Conservation (phyloP, 495 filamentous ascomycete species). For the Aspergillus cristatus region DNA sequence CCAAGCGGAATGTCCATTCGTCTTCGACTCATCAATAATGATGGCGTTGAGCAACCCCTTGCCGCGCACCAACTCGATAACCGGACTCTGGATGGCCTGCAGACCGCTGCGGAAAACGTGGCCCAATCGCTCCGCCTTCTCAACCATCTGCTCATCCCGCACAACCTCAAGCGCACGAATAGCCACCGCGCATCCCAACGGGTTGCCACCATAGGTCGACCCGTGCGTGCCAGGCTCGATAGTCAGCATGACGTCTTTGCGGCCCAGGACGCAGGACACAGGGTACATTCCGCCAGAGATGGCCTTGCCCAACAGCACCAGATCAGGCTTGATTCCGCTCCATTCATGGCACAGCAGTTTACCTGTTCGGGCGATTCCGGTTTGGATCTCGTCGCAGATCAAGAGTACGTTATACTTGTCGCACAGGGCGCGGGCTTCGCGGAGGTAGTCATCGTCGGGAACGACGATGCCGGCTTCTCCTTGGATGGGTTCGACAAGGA, state of each 20-base stretch:
- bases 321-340: conserved; percentile 88
- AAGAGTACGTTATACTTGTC: conserved; percentile 88
- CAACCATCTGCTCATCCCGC: conserved; percentile 79
- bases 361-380: conserved; percentile 89
- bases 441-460: conserved; percentile 81
- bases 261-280: conserved; percentile 84
- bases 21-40: conserved; percentile 85
- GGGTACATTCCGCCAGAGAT: conserved; percentile 99
- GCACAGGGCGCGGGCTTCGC: conserved; percentile 74
- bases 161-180: conserved; percentile 94
- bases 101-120: conserved; percentile 77
- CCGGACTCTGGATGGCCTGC: conserved; percentile 56
- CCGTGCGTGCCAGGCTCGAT: conserved; percentile 95
- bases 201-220: conserved; percentile 95
- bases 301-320: conserved; percentile 92
- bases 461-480: conserved; percentile 97
- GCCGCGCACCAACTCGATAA: conserved; percentile 78
- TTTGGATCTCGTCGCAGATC: conserved; percentile 99
- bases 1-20: conserved; percentile 85
- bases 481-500: conserved; percentile 96
- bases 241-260: conserved; percentile 92
- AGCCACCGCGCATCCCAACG: conserved; percentile 90
- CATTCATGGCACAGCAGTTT: conserved; percentile 90
- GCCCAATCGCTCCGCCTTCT: conserved; percentile 71
- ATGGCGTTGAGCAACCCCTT: conserved; percentile 96